Evolutionary conservation across 768 basidiomycete species (phyloP), one percentile per base, ranked within the genome.

Genomic region (Mycena maculata): DNA sequence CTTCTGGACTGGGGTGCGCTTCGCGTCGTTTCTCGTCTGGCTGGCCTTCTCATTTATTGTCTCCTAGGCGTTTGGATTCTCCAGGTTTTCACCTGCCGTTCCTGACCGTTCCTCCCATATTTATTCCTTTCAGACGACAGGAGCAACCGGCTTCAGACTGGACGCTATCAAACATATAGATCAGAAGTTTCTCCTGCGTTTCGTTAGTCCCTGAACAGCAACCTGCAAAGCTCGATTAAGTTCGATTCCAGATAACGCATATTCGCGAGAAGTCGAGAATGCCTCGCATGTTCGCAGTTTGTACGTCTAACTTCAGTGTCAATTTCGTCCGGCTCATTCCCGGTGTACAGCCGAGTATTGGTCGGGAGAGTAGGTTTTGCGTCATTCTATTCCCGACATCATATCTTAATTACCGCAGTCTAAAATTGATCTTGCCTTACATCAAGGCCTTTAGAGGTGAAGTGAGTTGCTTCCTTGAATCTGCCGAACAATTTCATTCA

Each of bases 101-200:
- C 25, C n/a, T n/a, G n/a, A n/a, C n/a, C 41, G 28, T 10, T 47
- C 52, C 50, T 65, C 23, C 44, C 5, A n/a, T 54, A n/a, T 28
- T 13, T 25, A 50, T 36, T 60, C 15, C 22, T 58, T 31, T 23
- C 57, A 94, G 92, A 89, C 86, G 1, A 92, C 90, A 3, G 87
- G 86, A 10, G 90, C 87, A 13, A 77, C 79, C 33, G 96, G 95
- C 15, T 95, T 96, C 76, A 86, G 95, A 53, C 83, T 97, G 30
- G 96, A 97, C 74, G 96, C 95, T 20, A 92, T 96, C 70, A 98
- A 97, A 76, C 96, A 98, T 70, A 90, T 93, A 54, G 93, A 95
- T 76, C 81, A 85, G 62, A 79, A 80, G 25, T 94, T 94, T 71
- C 77, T 92, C n/a, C 73, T 86, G 3, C 82, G 85, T 38, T 94